Evolutionary conservation across 1,284 basidiomycete genomes (phyloP).

Genomic region (Vanrija pseudolonga): DNA sequence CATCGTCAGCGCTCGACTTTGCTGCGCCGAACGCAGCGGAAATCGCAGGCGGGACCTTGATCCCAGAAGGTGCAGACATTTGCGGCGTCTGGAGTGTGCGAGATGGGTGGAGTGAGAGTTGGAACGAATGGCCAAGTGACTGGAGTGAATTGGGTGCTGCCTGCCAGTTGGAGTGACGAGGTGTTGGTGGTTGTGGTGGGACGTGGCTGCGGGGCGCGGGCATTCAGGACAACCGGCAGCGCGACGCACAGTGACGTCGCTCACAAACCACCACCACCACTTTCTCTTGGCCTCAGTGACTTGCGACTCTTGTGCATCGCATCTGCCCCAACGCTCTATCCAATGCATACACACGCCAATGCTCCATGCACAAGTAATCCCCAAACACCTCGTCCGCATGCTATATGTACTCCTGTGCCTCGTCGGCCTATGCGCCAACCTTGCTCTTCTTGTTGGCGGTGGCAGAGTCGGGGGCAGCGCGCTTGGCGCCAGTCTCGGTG

Average conservation of each 20-base stretch:
- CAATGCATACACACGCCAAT: neutral
- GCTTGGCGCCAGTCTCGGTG: neutral
- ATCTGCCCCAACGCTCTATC: too few relatives aligned
- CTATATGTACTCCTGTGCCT: neutral
- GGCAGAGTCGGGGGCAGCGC: neutral
- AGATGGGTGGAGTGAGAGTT: neutral
- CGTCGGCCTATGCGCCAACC: constrained; percentile 5
- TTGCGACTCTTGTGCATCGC: too few relatives aligned
- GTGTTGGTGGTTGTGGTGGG: neutral
- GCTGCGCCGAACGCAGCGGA: constrained; percentile 38
- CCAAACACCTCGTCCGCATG: too few relatives aligned
- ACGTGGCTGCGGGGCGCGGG: too few relatives aligned
- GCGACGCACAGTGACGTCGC: too few relatives aligned
- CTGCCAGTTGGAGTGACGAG: neutral
- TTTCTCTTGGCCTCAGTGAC: too few relatives aligned
- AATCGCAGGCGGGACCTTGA: constrained; percentile 42
- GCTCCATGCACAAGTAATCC: constrained; percentile 6
- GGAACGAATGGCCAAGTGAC: neutral
- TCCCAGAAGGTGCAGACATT: constrained; percentile 49
- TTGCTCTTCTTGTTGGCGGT: constrained; percentile 8
- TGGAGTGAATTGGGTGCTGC: neutral
- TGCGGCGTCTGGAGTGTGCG: constrained; percentile 1
- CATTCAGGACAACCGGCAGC: too few relatives aligned
- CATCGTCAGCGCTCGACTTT: constrained; percentile 21
- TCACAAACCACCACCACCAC: too few relatives aligned